Percentiles rank a stretch among this genome's conserved stretches.
Evolutionary conservation across 768 basidiomycete genomes (phyloP).

Genomic region (Suillus americanus): DNA sequence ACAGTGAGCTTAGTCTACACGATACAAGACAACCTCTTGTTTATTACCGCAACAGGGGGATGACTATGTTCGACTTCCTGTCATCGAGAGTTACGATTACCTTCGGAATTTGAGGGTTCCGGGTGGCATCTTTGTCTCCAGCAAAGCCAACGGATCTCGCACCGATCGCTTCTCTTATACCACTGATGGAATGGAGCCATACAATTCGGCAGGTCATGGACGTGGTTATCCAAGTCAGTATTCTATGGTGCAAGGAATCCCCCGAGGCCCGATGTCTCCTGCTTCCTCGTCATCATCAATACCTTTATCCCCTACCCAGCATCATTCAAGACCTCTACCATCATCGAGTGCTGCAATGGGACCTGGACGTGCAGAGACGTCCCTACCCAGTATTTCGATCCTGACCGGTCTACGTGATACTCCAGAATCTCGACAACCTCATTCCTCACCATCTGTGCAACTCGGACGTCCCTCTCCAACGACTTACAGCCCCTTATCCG

Average conservation of each 20-base stretch:
- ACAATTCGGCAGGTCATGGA: conserved; percentile 6
- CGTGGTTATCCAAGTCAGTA: conserved; percentile 10
- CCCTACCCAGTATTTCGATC: conserved; percentile 25
- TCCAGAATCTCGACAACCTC: conserved; percentile 4
- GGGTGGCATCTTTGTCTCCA: conserved; percentile 70
- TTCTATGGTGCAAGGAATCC: conserved; percentile 15
- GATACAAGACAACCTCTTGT: conserved; percentile 4
- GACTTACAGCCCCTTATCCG: conserved; percentile 41
- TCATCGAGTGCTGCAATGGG: conserved; percentile 7
- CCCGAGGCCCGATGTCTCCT: conserved; percentile 14
- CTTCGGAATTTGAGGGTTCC: conserved; percentile 67
- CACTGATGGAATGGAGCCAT: conserved; percentile 19
- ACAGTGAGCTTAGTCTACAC: conserved; percentile 44
- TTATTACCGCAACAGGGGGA: conserved; percentile 46
- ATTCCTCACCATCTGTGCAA: conserved; percentile 15
- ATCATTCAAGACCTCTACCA: conserved; percentile 8
- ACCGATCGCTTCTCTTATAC: conserved; percentile 21
- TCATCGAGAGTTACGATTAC: conserved; percentile 74
- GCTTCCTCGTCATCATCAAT: conserved; percentile 16
- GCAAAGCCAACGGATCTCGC: conserved; percentile 46
- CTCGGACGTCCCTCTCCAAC: conserved; percentile 25
- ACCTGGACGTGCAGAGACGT: conserved; percentile 8
- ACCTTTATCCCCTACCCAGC: conserved; percentile 14
- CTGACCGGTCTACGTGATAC: conserved; percentile 12
- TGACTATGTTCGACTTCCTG: conserved; percentile 68